Evolutionary conservation across 225 moss, liverwort and hornwort genomes (phyloP).

Genomic region (Neckera pumila): DNA sequence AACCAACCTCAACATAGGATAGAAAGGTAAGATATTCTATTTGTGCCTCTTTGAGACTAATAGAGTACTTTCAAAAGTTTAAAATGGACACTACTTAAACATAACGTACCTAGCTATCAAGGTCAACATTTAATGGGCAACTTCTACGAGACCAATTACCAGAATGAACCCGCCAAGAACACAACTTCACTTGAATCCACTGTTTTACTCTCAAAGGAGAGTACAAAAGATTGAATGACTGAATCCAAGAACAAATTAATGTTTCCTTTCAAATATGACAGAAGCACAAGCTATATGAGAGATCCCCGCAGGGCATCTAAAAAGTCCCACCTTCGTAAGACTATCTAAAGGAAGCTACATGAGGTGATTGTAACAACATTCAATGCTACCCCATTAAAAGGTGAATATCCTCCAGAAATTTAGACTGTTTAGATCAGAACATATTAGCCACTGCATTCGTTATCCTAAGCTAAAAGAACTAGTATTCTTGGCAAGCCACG

Average conservation of each 20-base stretch:
- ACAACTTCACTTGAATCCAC: neutral
- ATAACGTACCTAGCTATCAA: fast-evolving
- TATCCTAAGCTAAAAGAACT: constrained; percentile 11
- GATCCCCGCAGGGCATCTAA: constrained; percentile 2
- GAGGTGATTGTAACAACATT: constrained; percentile 8
- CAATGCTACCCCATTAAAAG: constrained; percentile 17
- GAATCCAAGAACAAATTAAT: constrained; percentile 2
- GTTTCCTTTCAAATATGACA: constrained; percentile 12
- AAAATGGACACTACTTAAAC: neutral
- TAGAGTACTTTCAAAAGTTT: neutral
- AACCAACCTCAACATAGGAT: neutral
- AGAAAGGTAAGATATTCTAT: neutral
- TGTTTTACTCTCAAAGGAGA: neutral
- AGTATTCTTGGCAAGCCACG: neutral
- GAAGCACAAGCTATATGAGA: constrained; percentile 2
- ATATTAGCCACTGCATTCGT: neutral
- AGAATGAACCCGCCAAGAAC: neutral
- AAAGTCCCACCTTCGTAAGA: constrained; percentile 9
- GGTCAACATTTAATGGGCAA: neutral
- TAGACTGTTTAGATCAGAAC: neutral
- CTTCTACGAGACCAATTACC: neutral
- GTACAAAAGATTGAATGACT: neutral
- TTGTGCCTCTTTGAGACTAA: neutral
- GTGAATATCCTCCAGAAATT: neutral
- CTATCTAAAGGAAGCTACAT: neutral